These are phyloP conservation scores for Verticillium isaacii DNA, from an alignment of 2,329 filamentous ascomycete genomes.

Conservation along the genomic window DNA sequence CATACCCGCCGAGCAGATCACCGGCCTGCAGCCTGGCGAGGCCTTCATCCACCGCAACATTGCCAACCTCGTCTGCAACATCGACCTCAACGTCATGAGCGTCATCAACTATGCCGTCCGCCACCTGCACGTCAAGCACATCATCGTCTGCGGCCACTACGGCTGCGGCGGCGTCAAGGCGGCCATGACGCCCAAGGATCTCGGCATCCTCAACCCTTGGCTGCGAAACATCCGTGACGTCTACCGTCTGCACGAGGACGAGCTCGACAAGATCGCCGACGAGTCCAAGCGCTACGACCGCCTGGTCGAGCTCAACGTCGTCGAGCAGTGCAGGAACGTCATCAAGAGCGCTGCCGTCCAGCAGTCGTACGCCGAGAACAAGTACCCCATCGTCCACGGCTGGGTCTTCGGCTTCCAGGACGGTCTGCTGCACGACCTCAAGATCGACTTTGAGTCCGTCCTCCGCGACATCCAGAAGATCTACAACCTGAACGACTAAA, in stretches of 20 bases:
- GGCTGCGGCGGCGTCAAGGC: conserved; percentile 74
- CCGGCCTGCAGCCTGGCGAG: conserved; percentile 79
- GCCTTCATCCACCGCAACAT: conserved; percentile 95
- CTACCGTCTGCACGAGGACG: conserved; percentile 64
- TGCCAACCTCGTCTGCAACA: conserved; percentile 78
- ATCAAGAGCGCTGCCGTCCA: conserved; percentile 78
- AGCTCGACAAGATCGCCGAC: conserved; percentile 61
- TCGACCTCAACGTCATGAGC: conserved; percentile 73
- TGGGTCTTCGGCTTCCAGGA: conserved; percentile 70
- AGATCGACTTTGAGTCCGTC: conserved; percentile 58
- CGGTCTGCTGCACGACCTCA: conserved; percentile 60
- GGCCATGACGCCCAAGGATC: conserved; percentile 65
- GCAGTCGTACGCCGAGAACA: conserved; percentile 58
- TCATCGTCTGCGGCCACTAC: conserved; percentile 75
- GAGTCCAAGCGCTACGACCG: conserved; percentile 59
- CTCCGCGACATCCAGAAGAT: conserved; percentile 59
- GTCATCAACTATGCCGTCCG: conserved; percentile 85
- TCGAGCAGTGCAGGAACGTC: conserved; percentile 71
- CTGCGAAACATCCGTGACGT: conserved; percentile 71
- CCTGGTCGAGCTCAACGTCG: conserved; percentile 79
- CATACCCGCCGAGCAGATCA: conserved; percentile 85
- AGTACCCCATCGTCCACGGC: conserved; percentile 66
- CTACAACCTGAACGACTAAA: conserved; percentile 46
- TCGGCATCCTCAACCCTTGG: conserved; percentile 70
- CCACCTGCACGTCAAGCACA: conserved; percentile 76